Conservation (phyloP, 169 alveolate genomes). For the Besnoitia besnoiti region DNA sequence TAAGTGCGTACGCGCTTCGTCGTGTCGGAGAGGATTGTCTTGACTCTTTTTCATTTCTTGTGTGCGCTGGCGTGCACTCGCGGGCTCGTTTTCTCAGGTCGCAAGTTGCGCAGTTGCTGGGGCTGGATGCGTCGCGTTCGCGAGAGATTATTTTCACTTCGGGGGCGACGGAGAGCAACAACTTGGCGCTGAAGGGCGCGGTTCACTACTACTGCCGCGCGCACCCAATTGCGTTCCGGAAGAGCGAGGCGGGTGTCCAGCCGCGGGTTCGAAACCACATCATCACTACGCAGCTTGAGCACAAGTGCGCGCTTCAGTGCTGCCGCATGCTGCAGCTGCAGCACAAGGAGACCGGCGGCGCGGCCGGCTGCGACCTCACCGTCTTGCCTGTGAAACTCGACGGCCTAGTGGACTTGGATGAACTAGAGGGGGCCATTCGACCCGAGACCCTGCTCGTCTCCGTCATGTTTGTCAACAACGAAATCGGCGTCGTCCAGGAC, state of each 20-base stretch:
- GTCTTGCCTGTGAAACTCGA: constrained; percentile 50
- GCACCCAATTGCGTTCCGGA: constrained; percentile 69
- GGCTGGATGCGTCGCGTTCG: constrained; percentile 15
- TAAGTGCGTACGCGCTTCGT: too few species aligned
- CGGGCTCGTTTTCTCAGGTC: too few species aligned
- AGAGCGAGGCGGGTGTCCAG: constrained; percentile 44
- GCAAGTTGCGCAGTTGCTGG: constrained; percentile 48
- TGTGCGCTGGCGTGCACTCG: too few species aligned
- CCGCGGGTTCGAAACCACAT: constrained; percentile 86
- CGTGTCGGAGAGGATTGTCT: too few species aligned
- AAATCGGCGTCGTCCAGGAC: constrained; percentile 97
- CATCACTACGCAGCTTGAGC: constrained; percentile 98
- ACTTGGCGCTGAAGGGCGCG: constrained; percentile 95
- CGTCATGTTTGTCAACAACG: constrained; percentile 96
- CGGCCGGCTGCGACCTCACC: constrained; percentile 64
- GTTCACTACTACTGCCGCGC: constrained; percentile 67
- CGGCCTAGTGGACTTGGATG: constrained; percentile 83
- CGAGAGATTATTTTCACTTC: constrained; percentile 96
- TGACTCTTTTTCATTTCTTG: too few species aligned
- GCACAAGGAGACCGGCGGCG: constrained; percentile 11
- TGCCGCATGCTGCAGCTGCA: constrained; percentile 84
- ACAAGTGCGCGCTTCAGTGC: constrained; percentile 95
- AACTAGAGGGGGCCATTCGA: constrained; percentile 90
- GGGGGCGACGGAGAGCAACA: constrained; percentile 99
- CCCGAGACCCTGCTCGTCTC: constrained; percentile 94